Evolutionary conservation across 2,329 filamentous ascomycete species (phyloP).

Genomic region (Lasiodiplodia sp.): DNA sequence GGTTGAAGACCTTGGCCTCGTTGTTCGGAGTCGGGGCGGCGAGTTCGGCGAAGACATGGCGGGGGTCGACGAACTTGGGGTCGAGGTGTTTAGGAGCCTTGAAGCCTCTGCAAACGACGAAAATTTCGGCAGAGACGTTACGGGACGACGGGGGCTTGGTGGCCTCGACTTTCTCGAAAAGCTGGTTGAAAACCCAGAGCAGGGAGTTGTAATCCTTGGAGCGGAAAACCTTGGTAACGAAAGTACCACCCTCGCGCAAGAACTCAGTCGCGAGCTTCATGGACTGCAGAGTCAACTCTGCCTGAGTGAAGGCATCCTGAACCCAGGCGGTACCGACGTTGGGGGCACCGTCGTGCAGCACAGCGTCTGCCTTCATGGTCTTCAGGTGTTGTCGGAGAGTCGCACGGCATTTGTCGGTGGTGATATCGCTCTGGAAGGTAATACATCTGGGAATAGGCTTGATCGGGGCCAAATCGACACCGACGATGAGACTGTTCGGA

Average conservation of each 20-base stretch:
- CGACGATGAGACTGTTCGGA: slow-evolving; percentile 84
- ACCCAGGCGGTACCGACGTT: slow-evolving; percentile 99
- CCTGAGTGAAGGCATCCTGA: slow-evolving; percentile 97
- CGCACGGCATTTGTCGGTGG: slow-evolving; percentile 91
- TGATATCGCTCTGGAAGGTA: slow-evolving; percentile 97
- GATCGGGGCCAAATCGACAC: slow-evolving; percentile 93
- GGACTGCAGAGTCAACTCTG: slow-evolving; percentile 87
- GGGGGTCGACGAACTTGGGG: slow-evolving; percentile 88
- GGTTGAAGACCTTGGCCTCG: slow-evolving; percentile 97
- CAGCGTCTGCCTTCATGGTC: slow-evolving; percentile 94
- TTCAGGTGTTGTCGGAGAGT: slow-evolving; percentile 91
- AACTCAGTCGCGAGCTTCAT: slow-evolving; percentile 96
- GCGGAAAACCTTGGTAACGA: slow-evolving; percentile 96
- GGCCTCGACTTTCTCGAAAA: slow-evolving; percentile 94
- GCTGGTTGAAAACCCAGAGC: slow-evolving; percentile 96
- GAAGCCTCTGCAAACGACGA: slow-evolving; percentile 94
- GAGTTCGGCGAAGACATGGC: slow-evolving; percentile 91
- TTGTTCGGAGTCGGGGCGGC: slow-evolving; percentile 87
- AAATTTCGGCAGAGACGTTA: slow-evolving; percentile 97
- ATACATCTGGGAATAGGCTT: slow-evolving; percentile 95
- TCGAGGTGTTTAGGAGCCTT: slow-evolving; percentile 95
- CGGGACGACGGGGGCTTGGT: slow-evolving; percentile 95
- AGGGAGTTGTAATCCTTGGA: slow-evolving; percentile 97
- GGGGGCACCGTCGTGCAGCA: slow-evolving; percentile 94
- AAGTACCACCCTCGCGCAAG: slow-evolving; percentile 84